Percentiles rank a stretch among this genome's conserved stretches.
Evolutionary conservation across 2,329 filamentous ascomycete species (phyloP).

Genomic region (Trichoderma hamatum): DNA sequence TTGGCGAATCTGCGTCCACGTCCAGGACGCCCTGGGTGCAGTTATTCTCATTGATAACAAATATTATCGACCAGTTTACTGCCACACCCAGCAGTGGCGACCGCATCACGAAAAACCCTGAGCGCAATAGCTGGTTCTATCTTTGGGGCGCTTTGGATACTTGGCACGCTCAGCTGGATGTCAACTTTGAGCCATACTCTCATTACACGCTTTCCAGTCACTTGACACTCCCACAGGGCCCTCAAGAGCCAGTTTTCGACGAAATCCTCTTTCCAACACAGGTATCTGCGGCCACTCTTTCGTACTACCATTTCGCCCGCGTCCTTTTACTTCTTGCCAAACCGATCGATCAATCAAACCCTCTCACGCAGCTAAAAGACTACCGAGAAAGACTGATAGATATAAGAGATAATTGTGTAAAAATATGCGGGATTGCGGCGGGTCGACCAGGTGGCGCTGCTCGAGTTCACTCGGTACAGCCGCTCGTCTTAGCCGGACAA

Average conservation of each 20-base stretch:
- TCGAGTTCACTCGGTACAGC: conserved; percentile 1
- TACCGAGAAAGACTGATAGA: conserved; percentile 4
- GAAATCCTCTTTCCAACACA: conserved; percentile 3
- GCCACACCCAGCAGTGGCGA: background rate
- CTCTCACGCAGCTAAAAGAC: background rate
- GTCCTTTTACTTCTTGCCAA: conserved; percentile 12
- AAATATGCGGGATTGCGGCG: conserved; percentile 11
- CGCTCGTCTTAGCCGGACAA: conserved; percentile 8
- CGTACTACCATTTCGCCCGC: conserved; percentile 10
- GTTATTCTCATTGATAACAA: background rate
- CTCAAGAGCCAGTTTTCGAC: conserved; percentile 1
- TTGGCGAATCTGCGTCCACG: background rate
- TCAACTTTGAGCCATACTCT: conserved; percentile 4
- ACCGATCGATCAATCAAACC: conserved; percentile 12
- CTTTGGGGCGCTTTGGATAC: conserved; percentile 5
- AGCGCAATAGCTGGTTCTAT: background rate
- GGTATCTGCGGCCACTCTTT: conserved; percentile 7
- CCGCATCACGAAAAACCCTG: background rate
- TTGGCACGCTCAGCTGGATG: background rate
- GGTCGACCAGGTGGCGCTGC: background rate
- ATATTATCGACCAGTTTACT: background rate
- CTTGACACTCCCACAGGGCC: conserved; percentile 8
- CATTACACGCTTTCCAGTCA: conserved; percentile 16
- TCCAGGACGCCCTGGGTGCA: background rate
- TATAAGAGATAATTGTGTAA: conserved; percentile 1